Evolutionary conservation across 2,329 filamentous ascomycete species (phyloP).

Genomic region (Aspergillus pseudoviridinutans): DNA sequence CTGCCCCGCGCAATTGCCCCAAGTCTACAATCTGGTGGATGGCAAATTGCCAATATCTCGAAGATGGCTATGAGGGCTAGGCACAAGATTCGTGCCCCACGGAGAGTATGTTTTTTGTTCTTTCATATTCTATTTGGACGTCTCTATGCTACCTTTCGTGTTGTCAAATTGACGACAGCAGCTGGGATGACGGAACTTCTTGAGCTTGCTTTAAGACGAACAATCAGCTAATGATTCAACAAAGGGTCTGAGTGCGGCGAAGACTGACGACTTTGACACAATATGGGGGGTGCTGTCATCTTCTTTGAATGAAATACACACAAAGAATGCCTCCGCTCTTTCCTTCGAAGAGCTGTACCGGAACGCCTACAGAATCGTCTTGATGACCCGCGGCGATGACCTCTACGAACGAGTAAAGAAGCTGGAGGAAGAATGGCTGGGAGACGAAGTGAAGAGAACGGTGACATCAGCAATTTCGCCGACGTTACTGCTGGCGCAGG

Average conservation of each 20-base stretch:
- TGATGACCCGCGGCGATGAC: conserved; percentile 77
- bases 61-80: conserved; percentile 54
- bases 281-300: conserved; percentile 74
- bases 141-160: conserved; percentile 2
- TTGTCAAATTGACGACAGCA: neutral
- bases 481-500: conserved; percentile 58
- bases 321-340: conserved; percentile 80
- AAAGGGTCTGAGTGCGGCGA: conserved; percentile 54
- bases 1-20: conserved; percentile 11
- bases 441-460: conserved; percentile 64
- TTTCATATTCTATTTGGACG: conserved; percentile 5
- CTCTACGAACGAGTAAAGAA: conserved; percentile 77
- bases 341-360: conserved; percentile 97
- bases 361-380: conserved; percentile 86
- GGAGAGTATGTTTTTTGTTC: conserved; percentile 53
- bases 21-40: conserved; percentile 3
- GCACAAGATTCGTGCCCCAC: conserved; percentile 63
- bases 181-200: neutral
- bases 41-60: conserved; percentile 1
- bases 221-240: neutral
- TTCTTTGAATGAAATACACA: conserved; percentile 83
- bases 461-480: conserved; percentile 69
- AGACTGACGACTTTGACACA: conserved; percentile 74
- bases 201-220: neutral
- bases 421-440: conserved; percentile 80